Conservation (phyloP, 768 basidiomycete genomes). For the Boletus patriciae region DNA sequence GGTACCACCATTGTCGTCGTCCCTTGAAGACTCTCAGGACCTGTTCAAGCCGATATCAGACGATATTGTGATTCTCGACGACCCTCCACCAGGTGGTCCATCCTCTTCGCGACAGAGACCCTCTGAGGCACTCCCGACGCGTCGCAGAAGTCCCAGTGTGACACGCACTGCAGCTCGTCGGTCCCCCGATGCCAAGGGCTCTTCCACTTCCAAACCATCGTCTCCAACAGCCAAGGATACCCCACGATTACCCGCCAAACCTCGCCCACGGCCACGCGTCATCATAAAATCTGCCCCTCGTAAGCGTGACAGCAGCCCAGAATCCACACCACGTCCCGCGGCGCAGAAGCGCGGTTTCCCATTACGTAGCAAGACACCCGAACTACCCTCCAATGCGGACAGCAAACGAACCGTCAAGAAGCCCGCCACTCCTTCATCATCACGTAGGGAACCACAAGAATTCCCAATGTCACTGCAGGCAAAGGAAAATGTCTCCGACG, state of each 20-base stretch:
- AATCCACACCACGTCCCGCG: slow-evolving; percentile 19
- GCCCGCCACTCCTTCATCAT: background rate
- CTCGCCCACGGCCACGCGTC: slow-evolving; percentile 17
- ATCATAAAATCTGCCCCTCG: background rate
- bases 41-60: slow-evolving; percentile 20
- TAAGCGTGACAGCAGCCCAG: slow-evolving; percentile 10
- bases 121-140: background rate
- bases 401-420: slow-evolving; percentile 12
- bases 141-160: background rate
- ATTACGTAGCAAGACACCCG: slow-evolving; percentile 7
- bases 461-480: slow-evolving; percentile 26
- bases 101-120: slow-evolving; percentile 2
- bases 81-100: background rate
- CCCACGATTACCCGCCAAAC: background rate
- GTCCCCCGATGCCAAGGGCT: background rate
- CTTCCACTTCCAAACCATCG: slow-evolving; percentile 6
- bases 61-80: slow-evolving; percentile 8
- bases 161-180: background rate
- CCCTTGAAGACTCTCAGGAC: slow-evolving; percentile 25
- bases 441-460: slow-evolving; percentile 18
- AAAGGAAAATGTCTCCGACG: slow-evolving; percentile 24
- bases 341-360: slow-evolving; percentile 1
- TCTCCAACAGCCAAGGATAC: background rate
- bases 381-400: background rate
- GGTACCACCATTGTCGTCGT: slow-evolving; percentile 22